Conservation (phyloP, 2,329 filamentous ascomycete genomes). For the Clonostachys sp. region DNA sequence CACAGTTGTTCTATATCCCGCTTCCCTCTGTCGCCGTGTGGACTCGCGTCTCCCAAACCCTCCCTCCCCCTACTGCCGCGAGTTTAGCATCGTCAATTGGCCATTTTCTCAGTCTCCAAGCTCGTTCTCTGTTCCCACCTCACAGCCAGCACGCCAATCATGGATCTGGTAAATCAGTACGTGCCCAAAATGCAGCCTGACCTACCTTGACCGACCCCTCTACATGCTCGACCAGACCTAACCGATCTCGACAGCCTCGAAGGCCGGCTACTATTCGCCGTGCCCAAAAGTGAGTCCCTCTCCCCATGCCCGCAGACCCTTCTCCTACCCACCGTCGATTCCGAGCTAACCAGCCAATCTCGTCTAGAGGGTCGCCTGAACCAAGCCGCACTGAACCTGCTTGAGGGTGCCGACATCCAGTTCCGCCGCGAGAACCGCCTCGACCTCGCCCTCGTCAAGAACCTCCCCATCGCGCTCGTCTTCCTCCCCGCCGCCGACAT, state of each 20-base stretch:
- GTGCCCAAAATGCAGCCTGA: constrained; percentile 11
- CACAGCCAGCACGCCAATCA: constrained; percentile 14
- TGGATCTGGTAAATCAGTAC: constrained; percentile 62
- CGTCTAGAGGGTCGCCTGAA: constrained; percentile 83
- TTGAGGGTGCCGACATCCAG: constrained; percentile 91
- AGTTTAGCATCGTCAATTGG: background rate
- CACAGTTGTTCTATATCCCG: background rate
- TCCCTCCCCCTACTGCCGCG: background rate
- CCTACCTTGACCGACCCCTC: background rate
- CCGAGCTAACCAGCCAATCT: constrained; percentile 8
- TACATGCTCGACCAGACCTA: constrained; percentile 41
- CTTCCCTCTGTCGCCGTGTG: background rate
- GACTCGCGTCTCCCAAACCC: background rate
- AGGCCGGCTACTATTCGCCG: constrained; percentile 89
- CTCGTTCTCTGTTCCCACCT: background rate
- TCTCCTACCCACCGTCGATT: background rate
- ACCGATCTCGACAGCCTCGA: constrained; percentile 61
- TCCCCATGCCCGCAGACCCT: background rate
- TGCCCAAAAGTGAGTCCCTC: constrained; percentile 83
- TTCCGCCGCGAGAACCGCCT: constrained; percentile 93
- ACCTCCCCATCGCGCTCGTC: constrained; percentile 89
- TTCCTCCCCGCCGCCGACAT: constrained; percentile 98
- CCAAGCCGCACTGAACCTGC: constrained; percentile 80
- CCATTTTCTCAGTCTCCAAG: background rate
- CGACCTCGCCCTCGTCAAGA: constrained; percentile 97